These are phyloP conservation scores for Boletus semigastroideus DNA, from an alignment of 1,284 basidiomycete species.

Conservation along the genomic window DNA sequence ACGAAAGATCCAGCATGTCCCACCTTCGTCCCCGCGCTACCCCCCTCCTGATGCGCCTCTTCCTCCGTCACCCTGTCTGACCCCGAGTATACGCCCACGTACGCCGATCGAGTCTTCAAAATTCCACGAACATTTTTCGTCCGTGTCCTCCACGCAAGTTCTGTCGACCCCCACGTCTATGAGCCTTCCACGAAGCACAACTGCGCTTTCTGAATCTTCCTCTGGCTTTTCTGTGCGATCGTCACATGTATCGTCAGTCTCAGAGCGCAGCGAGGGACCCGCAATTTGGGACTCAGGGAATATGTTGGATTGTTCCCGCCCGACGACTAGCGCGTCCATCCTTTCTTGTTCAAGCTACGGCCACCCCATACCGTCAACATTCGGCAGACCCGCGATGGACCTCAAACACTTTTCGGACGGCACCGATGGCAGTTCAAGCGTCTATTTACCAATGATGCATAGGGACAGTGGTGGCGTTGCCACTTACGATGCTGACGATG, in stretches of 20 bases:
- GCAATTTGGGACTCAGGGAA: conserved; percentile 6
- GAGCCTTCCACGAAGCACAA: conserved; percentile 20
- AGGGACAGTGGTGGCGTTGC: conserved; percentile 15
- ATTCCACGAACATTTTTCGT: conserved; percentile 36
- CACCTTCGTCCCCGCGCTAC: conserved; percentile 26
- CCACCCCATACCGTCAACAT: conserved; percentile 11
- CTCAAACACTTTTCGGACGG: conserved; percentile 18
- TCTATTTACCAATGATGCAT: conserved; percentile 19
- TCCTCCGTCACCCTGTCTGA: conserved; percentile 23
- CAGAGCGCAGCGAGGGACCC: conserved; percentile 14
- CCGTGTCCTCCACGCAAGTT: conserved; percentile 25
- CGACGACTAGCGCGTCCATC: conserved; percentile 22
- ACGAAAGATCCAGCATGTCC: conserved; percentile 29
- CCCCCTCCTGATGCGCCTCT: conserved; percentile 32
- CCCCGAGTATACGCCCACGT: conserved; percentile 1
- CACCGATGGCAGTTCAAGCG: conserved; percentile 17
- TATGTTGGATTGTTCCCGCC: conserved; percentile 14
- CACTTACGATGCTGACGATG: conserved; percentile 23
- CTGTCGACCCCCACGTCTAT: conserved; percentile 9
- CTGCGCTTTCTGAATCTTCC: conserved; percentile 31
- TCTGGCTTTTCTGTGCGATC: conserved; percentile 30
- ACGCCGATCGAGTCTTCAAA: conserved; percentile 25
- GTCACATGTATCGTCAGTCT: conserved; percentile 21
- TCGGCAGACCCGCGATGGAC: not conserved
- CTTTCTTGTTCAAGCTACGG: conserved; percentile 23